Evolutionary conservation across 139 green algal genomes (phyloP).

Genomic region (Yamagishiella unicocca): DNA sequence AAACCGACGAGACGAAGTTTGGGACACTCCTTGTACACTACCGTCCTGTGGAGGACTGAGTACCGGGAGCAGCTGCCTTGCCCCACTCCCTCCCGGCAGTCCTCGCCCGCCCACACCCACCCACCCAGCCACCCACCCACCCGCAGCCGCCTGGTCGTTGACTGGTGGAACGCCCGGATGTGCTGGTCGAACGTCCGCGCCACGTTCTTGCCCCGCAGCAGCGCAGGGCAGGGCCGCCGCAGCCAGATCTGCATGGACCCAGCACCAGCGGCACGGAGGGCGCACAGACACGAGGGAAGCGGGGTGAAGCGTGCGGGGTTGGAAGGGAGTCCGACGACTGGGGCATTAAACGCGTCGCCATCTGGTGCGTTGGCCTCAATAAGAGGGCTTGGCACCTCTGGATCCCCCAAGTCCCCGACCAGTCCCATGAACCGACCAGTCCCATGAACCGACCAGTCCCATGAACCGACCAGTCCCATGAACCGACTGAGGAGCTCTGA

Average conservation of each 20-base stretch:
- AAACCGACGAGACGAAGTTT: neutral
- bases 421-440: neutral
- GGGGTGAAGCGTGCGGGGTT: neutral
- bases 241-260: constrained; percentile 9
- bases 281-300: neutral
- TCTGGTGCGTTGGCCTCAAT: neutral
- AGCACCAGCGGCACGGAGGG: neutral
- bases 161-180: constrained; percentile 19
- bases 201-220: constrained; percentile 37
- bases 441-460: neutral
- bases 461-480: neutral
- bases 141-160: constrained; percentile 1
- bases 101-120: neutral
- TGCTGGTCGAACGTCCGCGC: constrained; percentile 22
- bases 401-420: too few relatives aligned
- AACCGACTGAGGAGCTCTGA: neutral
- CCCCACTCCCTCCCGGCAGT: neutral
- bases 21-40: neutral
- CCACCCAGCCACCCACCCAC: neutral
- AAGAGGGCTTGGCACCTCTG: too few relatives aligned
- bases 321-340: neutral
- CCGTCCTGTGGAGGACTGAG: neutral
- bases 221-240: neutral
- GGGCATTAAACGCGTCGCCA: neutral
- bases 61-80: neutral